Percentiles rank a stretch among this genome's conserved stretches.
These are phyloP conservation scores for Podospora anserina DNA, from an alignment of 495 filamentous ascomycete species.

Conservation along the genomic window DNA sequence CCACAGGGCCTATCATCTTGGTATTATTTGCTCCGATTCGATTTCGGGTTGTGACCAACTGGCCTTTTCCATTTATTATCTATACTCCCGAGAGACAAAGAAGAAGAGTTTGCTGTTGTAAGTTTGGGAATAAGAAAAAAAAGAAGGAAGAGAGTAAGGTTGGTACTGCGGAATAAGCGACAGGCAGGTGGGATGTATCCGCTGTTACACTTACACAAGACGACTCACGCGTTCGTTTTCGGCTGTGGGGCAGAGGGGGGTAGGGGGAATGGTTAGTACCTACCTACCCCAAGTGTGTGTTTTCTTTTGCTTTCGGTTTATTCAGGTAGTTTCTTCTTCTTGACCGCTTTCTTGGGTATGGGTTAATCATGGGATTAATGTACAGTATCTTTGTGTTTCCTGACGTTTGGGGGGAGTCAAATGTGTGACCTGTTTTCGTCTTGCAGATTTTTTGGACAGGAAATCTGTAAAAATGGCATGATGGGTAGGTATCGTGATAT, in stretches of 20 bases:
- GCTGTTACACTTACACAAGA: not conserved
- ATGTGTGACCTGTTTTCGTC: too few relatives aligned
- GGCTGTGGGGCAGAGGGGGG: conserved; percentile 5
- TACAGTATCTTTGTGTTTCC: too few relatives aligned
- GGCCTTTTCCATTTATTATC: not conserved
- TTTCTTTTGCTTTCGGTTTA: too few relatives aligned
- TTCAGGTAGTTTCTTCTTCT: not conserved
- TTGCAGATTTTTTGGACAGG: too few relatives aligned
- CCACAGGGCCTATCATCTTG: too few relatives aligned
- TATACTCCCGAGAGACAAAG: conserved; percentile 6
- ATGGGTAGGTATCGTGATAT: too few relatives aligned
- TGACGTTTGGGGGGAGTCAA: too few relatives aligned
- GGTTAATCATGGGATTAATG: too few relatives aligned
- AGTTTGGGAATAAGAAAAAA: not conserved
- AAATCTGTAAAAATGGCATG: too few relatives aligned
- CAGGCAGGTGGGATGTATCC: conserved; percentile 2
- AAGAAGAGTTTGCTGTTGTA: too few relatives aligned
- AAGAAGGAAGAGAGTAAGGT: not conserved
- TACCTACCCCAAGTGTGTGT: too few relatives aligned
- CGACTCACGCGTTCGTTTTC: not conserved
- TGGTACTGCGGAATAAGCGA: not conserved
- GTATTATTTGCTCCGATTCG: conserved; percentile 4
- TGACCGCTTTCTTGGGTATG: conserved; percentile 1
- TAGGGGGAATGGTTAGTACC: not conserved
- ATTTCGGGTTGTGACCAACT: not conserved